Conservation (phyloP, 163 green algal species). For the Volvox carteri region DNA sequence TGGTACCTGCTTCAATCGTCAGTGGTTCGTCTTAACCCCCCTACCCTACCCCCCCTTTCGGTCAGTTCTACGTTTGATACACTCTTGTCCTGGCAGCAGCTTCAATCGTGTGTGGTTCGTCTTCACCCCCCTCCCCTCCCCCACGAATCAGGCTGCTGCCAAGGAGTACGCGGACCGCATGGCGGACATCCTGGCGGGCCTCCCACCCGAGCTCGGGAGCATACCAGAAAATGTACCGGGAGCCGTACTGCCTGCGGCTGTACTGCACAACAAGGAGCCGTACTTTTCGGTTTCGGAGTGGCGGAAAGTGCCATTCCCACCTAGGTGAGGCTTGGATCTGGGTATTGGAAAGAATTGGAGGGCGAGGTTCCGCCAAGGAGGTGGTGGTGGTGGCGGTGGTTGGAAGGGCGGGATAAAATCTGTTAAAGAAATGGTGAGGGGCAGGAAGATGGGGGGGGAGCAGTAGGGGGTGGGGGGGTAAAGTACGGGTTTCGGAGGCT, state of each 20-base stretch:
- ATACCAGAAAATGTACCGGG: constrained; percentile 47
- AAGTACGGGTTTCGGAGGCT: too few relatives aligned
- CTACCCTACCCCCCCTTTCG: too few relatives aligned
- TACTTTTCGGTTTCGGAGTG: constrained; percentile 62
- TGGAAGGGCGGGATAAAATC: background rate
- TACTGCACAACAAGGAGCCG: constrained; percentile 61
- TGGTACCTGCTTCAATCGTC: background rate
- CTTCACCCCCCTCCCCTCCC: background rate
- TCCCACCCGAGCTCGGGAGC: constrained; percentile 47
- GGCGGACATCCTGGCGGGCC: constrained; percentile 12
- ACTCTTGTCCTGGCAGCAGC: too few relatives aligned
- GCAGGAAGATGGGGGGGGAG: background rate
- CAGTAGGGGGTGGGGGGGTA: background rate
- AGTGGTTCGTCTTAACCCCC: too few relatives aligned
- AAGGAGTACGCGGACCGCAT: constrained; percentile 14
- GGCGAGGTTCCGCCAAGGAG: background rate
- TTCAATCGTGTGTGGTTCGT: background rate
- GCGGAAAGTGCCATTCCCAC: constrained; percentile 60
- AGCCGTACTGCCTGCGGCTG: constrained; percentile 28
- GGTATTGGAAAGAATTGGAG: background rate
- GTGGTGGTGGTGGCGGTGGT: background rate
- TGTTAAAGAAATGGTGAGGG: background rate
- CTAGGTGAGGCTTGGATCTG: constrained; percentile 47
- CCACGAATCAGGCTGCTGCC: background rate
- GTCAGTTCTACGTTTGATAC: too few relatives aligned